These are phyloP conservation scores for Stygiomarasmius scandens DNA, from an alignment of 1,284 basidiomycete species.

Conservation along the genomic window DNA sequence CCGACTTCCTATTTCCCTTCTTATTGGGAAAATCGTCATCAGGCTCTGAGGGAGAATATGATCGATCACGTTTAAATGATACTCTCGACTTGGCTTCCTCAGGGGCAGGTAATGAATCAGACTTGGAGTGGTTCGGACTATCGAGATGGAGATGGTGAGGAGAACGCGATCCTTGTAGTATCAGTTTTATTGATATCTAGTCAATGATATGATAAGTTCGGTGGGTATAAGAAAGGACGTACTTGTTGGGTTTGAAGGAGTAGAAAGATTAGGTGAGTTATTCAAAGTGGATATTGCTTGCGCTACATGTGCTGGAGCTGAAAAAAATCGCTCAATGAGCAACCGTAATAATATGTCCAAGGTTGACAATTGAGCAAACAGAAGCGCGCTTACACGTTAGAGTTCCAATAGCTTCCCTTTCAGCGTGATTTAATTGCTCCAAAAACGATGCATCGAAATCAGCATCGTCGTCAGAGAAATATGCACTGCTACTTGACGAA, in stretches of 20 bases:
- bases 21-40: neutral
- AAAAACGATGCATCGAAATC: slow-evolving; percentile 11
- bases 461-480: slow-evolving; percentile 3
- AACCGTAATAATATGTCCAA: too few species aligned
- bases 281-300: neutral
- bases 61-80: slow-evolving; percentile 19
- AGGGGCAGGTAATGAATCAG: neutral
- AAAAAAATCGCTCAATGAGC: too few species aligned
- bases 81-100: slow-evolving; percentile 14
- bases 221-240: too few species aligned
- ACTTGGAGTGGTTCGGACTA: neutral
- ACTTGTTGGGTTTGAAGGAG: too few species aligned
- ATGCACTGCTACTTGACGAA: neutral
- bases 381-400: too few species aligned
- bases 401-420: neutral
- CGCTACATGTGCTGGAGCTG: neutral
- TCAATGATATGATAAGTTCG: too few species aligned
- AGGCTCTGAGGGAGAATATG: neutral
- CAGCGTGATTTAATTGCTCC: slow-evolving; percentile 4
- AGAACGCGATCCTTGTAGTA: neutral
- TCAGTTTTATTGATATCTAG: too few species aligned
- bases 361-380: too few species aligned
- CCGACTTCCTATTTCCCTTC: slow-evolving; percentile 3
- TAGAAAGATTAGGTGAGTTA: too few species aligned
- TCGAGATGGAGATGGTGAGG: neutral